phyloP scores from a whole-genome alignment of 306 rosid genomes.

The barrel medic (Medicago truncatula) region DNA sequence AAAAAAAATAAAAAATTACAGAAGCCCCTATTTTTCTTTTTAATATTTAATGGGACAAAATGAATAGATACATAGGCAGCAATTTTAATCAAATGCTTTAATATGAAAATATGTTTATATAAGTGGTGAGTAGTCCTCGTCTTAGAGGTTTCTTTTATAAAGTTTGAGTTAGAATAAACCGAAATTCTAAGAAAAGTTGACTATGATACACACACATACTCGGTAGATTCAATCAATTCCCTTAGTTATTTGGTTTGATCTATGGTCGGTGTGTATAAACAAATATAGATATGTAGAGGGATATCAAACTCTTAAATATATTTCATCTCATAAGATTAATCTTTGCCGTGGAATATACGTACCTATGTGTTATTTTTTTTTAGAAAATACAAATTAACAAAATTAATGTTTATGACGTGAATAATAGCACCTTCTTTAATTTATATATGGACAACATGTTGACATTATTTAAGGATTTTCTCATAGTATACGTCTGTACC shows the following conservation, averaged over 20 bases:
- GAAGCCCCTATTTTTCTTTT: conserved; percentile 30
- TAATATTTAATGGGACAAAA: conserved; percentile 6
- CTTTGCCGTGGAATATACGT: too few relatives aligned
- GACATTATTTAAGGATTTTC: conserved; percentile 33
- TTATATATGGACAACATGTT: conserved; percentile 30
- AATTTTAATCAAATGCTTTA: conserved; percentile 12
- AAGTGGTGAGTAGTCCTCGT: too few relatives aligned
- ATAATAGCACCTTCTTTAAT: conserved; percentile 38
- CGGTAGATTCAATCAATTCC: too few relatives aligned
- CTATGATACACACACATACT: too few relatives aligned
- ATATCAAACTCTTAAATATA: too few relatives aligned
- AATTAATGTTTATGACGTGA: conserved; percentile 38
- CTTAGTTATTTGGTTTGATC: neutral
- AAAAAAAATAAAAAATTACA: neutral
- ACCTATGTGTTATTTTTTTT: too few relatives aligned
- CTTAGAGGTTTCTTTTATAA: too few relatives aligned
- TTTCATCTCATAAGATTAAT: too few relatives aligned
- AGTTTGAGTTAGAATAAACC: too few relatives aligned
- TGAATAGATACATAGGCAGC: neutral
- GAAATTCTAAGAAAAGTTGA: too few relatives aligned
- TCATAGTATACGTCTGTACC: conserved; percentile 38
- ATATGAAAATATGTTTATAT: neutral
- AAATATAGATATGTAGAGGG: too few relatives aligned
- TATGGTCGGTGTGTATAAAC: neutral
- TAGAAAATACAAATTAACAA: neutral